These are phyloP conservation scores for Mucor circinelloides DNA, from an alignment of 371 early-diverging fungal genomes.

Conservation along the genomic window DNA sequence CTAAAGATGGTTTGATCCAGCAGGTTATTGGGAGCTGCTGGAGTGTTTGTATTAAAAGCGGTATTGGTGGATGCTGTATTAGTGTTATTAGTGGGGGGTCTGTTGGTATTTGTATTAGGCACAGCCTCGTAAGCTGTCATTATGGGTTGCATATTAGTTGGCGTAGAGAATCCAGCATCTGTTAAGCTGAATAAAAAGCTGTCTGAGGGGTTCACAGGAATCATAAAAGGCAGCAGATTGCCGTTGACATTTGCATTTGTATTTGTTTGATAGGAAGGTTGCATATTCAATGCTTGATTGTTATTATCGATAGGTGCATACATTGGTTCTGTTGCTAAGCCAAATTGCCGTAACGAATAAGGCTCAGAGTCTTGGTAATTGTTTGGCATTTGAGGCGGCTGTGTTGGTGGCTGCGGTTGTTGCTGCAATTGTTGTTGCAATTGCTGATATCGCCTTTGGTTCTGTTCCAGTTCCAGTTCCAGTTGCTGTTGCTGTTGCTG, in stretches of 20 bases:
- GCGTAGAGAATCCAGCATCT: slow-evolving; percentile 2
- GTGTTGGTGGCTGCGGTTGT: background rate
- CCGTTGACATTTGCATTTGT: background rate
- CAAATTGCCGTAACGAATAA: slow-evolving; percentile 42
- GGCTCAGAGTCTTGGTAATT: slow-evolving; percentile 21
- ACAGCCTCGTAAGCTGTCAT: background rate
- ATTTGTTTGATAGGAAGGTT: background rate
- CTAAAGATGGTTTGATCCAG: slow-evolving; percentile 33
- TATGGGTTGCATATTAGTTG: background rate
- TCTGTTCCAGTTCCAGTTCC: background rate
- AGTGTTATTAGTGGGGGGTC: background rate
- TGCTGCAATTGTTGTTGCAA: background rate
- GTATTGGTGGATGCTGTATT: background rate
- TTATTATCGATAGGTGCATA: slow-evolving; percentile 9
- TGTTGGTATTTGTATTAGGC: background rate
- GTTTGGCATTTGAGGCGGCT: background rate
- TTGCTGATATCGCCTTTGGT: background rate
- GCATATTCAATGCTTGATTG: background rate
- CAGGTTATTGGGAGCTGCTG: background rate
- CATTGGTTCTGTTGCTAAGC: slow-evolving; percentile 28
- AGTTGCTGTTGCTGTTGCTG: background rate
- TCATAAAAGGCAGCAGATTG: background rate
- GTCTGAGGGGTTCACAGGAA: slow-evolving; percentile 12
- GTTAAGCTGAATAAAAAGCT: slow-evolving; percentile 21
- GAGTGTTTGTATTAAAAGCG: background rate